Base-by-base conservation (phyloP, 2,329 filamentous ascomycete species). In the Gliomastix tumulicola region DNA sequence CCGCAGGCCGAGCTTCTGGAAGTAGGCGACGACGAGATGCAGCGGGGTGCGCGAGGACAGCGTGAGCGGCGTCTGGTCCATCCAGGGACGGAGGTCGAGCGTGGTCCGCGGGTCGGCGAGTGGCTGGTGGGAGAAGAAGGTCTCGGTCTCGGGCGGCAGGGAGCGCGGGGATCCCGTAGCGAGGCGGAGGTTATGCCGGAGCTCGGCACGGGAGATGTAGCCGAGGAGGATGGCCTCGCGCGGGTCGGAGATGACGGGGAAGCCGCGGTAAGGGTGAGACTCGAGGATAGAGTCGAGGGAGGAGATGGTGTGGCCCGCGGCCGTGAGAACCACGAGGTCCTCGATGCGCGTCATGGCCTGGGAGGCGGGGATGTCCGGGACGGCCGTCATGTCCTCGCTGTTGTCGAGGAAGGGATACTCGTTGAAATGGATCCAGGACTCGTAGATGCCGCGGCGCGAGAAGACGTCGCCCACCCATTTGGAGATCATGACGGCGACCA, bases 401-500 rank as follows among this genome's bases (percentile, higher is more conserved):
- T 94, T 92, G 61, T 97, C 90, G 37, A 98, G 76, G 62, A 90
- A 96, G 0, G 92, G 92, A 55, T 97, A 98, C 47, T 86, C 88
- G 53, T 94, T 92, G 62, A 96, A 82, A 48, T 88, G 84, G 53
- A 98, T 98, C 92, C 92, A 98, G 37, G 84, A 84, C 58, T 98
- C 92, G 65, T 98, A 98, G 60, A 98, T 97, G 45, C 92, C 88
- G 34, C 84, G 79, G 38, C 87, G 86, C 19, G 87, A 88, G 58
- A 98, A 89, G 34, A 88, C 90, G 59, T 98, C 92, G 51, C 89
- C 92, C 19, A 95, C 88, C 92, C 92, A 98, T 65, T 98, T 98
- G 44, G 86, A 86, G 31, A 97, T 74, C 89, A 98, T 94, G 53
- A 98, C 92, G 30, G 89, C 88, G 45, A 98, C 86, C 92, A 98